Base-by-base conservation (phyloP, 768 basidiomycete genomes). In the Cyclocybe aegerita region DNA sequence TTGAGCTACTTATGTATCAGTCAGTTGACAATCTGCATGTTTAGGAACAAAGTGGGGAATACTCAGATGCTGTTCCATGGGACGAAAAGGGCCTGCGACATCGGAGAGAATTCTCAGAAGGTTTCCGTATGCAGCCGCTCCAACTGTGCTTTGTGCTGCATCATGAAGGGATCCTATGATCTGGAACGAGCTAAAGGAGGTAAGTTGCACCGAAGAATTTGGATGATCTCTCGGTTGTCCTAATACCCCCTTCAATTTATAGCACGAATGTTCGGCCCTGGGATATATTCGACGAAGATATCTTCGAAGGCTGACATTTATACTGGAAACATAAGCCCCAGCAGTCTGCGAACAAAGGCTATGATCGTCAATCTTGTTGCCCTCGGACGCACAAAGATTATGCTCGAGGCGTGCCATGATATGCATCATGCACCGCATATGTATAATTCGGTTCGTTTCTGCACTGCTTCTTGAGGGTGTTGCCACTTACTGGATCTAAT, bases 341-440 rank as follows among this genome's bases (percentile, higher is more conserved):
- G n/a, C 11, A 23, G 23, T 23, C 34, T 48, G 12, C 46, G 49
- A 14, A 56, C 56, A 12, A 53, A 60, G 23, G 47, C 60, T 14
- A 62, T 67, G 58, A 65, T 67, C 36, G 57, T 67, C 32, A 67
- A 67, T 42, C 65, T 63, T 15, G 65, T 65, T 35, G 62, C 62
- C 6, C 50, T 67, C 31, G 65, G 65, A 5, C 51, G 61, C 36
- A 56, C 65, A 7, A 62, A 62, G 39, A 61, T 59, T 15, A 62
- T 63, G 60, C 57, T 58, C 33, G 56, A 58, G 14, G 58, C 60
- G 0, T 61, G 56, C 31, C 63, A 65, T 38, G 60, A 62, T 43
- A 59, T 65, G 60, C 62, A 62, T 33, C 65, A 65, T 48, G 65
- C 65, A 3, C 65, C 65, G 11, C 62, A 60, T 31, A 36, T 63